Evolutionary conservation across 192 early-diverging fungal species (phyloP), one percentile per base, ranked within the genome.

Genomic region (Mortierella alpina): DNA sequence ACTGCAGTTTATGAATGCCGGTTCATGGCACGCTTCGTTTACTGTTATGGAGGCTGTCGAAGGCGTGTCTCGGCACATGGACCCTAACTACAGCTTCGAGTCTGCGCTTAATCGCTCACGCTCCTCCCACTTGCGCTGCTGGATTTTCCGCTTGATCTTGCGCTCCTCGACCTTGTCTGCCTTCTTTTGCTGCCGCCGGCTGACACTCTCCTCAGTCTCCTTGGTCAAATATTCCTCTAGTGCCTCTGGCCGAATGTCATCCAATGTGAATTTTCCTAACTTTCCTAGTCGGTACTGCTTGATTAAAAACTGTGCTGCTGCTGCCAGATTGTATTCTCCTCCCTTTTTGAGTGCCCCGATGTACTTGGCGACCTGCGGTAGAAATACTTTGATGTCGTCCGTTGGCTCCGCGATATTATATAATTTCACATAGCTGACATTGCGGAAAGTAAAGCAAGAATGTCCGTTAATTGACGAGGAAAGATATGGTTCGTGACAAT

Each of bases 231-330:
- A 90, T 2, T 56, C 51, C n/a, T 89, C 84, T 5, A 94, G 60
- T 7, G 84, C 65, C 4, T 82, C 75, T 7, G 70, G 71, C 6
- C 84, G 85, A 15, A 95, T 66, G 52, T 96, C 94, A 73, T 99
- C 97, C 86, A 98, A 82, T 4, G 94, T 96, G 55, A 92, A 79
- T 7, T 68, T 84, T 0, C 97, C 97, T 49, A 96, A 86, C 68
- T 86, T 89, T 20, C 97, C 97, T 20, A 90, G 73, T n/a, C 96
- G 92, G 86, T 91, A 99, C 49, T 92, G 83, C 44, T 91, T 87
- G 10, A 97, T 59, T 82, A 97, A 89, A 62, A 89, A 91, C 41
- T 87, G 86, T 1, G 94, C 88, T 1, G 95, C 92, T 63, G 86
- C 84, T 22, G 89, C 86, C 6, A 87, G 47, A 66, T 96, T 92